Conservation (phyloP, 2,329 filamentous ascomycete genomes). For the Rhynchosporium graminicola region DNA sequence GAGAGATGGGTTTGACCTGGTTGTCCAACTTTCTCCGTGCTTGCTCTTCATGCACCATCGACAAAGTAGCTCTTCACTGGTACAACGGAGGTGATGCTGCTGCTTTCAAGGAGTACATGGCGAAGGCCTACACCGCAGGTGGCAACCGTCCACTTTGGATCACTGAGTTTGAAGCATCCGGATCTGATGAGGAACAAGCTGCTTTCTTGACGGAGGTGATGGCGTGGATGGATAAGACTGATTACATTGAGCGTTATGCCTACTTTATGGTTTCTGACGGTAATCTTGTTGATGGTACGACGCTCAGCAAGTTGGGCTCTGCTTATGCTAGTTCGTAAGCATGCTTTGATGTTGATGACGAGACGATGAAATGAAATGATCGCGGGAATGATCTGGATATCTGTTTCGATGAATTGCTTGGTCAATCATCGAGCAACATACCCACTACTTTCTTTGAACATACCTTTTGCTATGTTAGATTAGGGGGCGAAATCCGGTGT, state of each 20-base stretch:
- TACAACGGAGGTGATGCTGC: slow-evolving; percentile 44
- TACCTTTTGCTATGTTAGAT: not conserved
- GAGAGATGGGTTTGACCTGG: slow-evolving; percentile 46
- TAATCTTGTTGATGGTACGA: slow-evolving; percentile 24
- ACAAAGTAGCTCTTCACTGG: slow-evolving; percentile 51
- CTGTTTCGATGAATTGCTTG: not conserved
- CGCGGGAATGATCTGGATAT: slow-evolving; percentile 1
- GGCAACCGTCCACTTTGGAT: slow-evolving; percentile 47
- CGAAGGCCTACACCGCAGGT: slow-evolving; percentile 43
- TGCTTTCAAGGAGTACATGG: slow-evolving; percentile 47
- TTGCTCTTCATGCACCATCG: slow-evolving; percentile 47
- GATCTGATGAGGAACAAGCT: slow-evolving; percentile 37
- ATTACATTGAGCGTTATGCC: slow-evolving; percentile 44
- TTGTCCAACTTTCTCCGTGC: slow-evolving; percentile 46
- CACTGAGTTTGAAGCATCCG: slow-evolving; percentile 47
- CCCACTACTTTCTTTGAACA: slow-evolving; percentile 10
- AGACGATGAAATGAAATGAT: not conserved
- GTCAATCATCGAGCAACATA: not conserved
- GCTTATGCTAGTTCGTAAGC: slow-evolving; percentile 18
- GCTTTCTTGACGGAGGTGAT: slow-evolving; percentile 47
- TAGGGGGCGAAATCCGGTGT: slow-evolving; percentile 12
- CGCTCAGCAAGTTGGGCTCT: slow-evolving; percentile 21
- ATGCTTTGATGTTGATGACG: not conserved
- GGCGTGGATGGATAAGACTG: slow-evolving; percentile 46
- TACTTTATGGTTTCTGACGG: slow-evolving; percentile 44